These are phyloP conservation scores for Monosporascus sp. DNA, from an alignment of 2,329 filamentous ascomycete genomes.

Conservation along the genomic window DNA sequence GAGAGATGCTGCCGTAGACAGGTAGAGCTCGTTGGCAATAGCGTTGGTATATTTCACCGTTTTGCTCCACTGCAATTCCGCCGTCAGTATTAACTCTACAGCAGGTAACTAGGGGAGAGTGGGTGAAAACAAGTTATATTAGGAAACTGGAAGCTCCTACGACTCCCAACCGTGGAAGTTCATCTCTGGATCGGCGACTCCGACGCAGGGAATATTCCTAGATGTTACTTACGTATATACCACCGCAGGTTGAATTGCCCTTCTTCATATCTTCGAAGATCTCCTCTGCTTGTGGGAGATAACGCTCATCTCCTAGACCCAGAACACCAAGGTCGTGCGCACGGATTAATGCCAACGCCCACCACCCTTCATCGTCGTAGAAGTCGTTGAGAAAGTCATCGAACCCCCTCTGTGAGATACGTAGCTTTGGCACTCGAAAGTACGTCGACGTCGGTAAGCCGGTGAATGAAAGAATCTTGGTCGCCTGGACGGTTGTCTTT, in stretches of 20 bases:
- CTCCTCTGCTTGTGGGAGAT: conserved; percentile 43
- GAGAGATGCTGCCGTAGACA: conserved; percentile 46
- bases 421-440: conserved; percentile 15
- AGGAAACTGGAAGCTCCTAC: too few species aligned
- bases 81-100: background rate
- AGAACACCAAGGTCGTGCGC: conserved; percentile 39
- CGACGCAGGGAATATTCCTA: too few species aligned
- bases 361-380: conserved; percentile 60
- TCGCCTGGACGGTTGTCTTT: conserved; percentile 20
- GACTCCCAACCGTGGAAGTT: too few species aligned
- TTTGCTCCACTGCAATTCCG: conserved; percentile 44
- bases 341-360: conserved; percentile 52
- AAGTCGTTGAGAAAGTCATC: conserved; percentile 48
- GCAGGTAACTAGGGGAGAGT: background rate
- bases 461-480: conserved; percentile 14
- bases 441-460: conserved; percentile 24
- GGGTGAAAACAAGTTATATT: too few species aligned
- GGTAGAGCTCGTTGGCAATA: conserved; percentile 50
- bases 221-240: conserved; percentile 34
- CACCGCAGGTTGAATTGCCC: conserved; percentile 44
- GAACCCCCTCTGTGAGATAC: conserved; percentile 28
- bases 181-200: too few species aligned
- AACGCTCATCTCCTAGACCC: conserved; percentile 35
- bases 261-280: conserved; percentile 51
- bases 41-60: conserved; percentile 44